phyloP scores from a whole-genome alignment of 768 basidiomycete species.

The Psilocybe tampanensis region DNA sequence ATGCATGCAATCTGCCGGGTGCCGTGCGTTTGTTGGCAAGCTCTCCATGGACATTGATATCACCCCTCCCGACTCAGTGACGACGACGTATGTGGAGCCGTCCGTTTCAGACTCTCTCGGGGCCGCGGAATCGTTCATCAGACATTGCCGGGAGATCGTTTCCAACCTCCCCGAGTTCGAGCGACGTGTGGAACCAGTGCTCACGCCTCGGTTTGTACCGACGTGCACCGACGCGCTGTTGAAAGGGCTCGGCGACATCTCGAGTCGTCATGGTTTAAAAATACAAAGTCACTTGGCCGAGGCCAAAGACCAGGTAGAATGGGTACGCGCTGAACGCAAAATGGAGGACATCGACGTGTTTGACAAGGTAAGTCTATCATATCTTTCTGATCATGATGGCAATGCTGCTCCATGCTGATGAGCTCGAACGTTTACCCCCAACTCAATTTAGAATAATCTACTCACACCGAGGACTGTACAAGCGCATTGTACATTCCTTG shows the following conservation, averaged over 20 bases:
- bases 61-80: conserved; percentile 44
- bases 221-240: conserved; percentile 81
- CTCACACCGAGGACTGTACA: conserved; percentile 71
- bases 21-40: conserved; percentile 87
- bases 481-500: conserved; percentile 88
- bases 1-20: conserved; percentile 68
- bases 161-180: conserved; percentile 42
- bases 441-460: conserved; percentile 49
- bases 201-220: conserved; percentile 90
- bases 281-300: conserved; percentile 88
- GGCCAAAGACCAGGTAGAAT: conserved; percentile 72
- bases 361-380: conserved; percentile 47
- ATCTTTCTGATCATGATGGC: background rate
- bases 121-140: conserved; percentile 59
- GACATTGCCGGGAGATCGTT: conserved; percentile 44
- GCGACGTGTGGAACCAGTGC: conserved; percentile 73
- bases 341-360: conserved; percentile 78
- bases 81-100: conserved; percentile 70
- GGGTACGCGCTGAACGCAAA: conserved; percentile 62
- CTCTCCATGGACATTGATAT: conserved; percentile 80
- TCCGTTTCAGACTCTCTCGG: conserved; percentile 50
- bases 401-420: too few relatives aligned
- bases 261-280: conserved; percentile 44
- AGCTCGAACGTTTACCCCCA: background rate
- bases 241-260: conserved; percentile 58